Base-by-base conservation (phyloP, 1,139 yeast species). In the Hansenula sp. region DNA sequence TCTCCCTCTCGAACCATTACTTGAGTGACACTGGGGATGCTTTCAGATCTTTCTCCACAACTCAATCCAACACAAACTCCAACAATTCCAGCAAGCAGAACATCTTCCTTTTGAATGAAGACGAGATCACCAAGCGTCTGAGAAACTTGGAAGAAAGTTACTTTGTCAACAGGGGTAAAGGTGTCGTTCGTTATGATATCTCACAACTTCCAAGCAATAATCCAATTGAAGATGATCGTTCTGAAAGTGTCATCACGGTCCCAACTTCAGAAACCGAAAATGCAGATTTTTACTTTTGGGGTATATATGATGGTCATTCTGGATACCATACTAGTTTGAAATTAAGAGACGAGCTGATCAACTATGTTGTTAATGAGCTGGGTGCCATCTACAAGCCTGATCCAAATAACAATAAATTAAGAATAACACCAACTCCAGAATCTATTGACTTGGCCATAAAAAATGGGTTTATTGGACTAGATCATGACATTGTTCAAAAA, bases 241-340 rank as follows among this genome's bases (percentile, higher is more conserved):
- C 93, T 1, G 98, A 91, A 61, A 85, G 84, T 52, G 80, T 90
- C 36, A 84, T 91, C 12, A 90, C 88, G 48, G 89, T 89, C 0
- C 95, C 96, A 4, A 71, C 82, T 33, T 67, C 75, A 47, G 68
- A 72, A 44, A 70, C 68, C 44, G 76, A 79, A 2, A 72, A 77
- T 38, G 76, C 94, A 1, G 97, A 91, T 63, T 85, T 97, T 87
- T 85, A 87, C 79, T 89, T 93, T 60, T 94, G 95, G 76, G 96
- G 98, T 3, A 79, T 94, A 0, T 93, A 84, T 62, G 99, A 93
- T 65, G 99, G 99, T 12, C 99, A 93, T 64, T 90, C 96, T 4
- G 99, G 99, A 17, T 90, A 96, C 83, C 87, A 88, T 48, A 94
- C 99, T 1, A 82, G 94, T 48, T 79, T 89, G 30, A 87, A 84